Percentiles rank a stretch among this genome's conserved stretches.
These are phyloP conservation scores for Bruguiera parviflora DNA, from an alignment of 345 rosid species.

Conservation along the genomic window DNA sequence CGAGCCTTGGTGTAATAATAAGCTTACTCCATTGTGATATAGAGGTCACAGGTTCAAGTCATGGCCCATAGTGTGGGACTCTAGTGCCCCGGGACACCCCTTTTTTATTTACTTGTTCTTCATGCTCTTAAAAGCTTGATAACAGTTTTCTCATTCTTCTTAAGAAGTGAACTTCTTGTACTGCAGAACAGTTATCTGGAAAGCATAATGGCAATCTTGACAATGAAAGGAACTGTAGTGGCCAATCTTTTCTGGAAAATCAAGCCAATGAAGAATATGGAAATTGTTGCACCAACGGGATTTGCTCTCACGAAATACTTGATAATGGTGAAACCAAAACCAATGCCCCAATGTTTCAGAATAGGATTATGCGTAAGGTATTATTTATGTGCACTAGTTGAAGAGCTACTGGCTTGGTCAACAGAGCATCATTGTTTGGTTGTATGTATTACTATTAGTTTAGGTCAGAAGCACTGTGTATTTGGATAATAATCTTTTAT, in stretches of 20 bases:
- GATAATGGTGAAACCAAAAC: conserved; percentile 45
- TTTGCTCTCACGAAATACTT: conserved; percentile 92
- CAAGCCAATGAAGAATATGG: conserved; percentile 39
- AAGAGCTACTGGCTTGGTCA: neutral
- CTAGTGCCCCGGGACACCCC: too few species aligned
- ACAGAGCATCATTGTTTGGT: conserved; percentile 3
- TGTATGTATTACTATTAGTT: conserved; percentile 8
- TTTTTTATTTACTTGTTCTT: too few species aligned
- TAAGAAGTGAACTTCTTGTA: conserved; percentile 26
- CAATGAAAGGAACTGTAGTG: conserved; percentile 31
- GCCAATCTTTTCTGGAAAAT: conserved; percentile 30
- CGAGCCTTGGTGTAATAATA: too few species aligned
- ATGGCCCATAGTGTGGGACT: too few species aligned
- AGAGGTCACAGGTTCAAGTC: too few species aligned
- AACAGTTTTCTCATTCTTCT: conserved; percentile 7
- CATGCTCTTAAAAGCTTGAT: too few species aligned
- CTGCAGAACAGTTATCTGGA: conserved; percentile 42
- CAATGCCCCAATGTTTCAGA: conserved; percentile 26
- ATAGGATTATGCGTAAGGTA: conserved; percentile 80
- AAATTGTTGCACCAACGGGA: conserved; percentile 49
- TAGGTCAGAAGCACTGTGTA: conserved; percentile 5
- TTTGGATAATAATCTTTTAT: conserved; percentile 8
- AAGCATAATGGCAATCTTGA: conserved; percentile 31
- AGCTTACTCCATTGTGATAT: too few species aligned
- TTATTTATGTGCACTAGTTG: neutral